Base-by-base conservation (phyloP, 2,329 filamentous ascomycete genomes). In the Calonectria fujianensis region DNA sequence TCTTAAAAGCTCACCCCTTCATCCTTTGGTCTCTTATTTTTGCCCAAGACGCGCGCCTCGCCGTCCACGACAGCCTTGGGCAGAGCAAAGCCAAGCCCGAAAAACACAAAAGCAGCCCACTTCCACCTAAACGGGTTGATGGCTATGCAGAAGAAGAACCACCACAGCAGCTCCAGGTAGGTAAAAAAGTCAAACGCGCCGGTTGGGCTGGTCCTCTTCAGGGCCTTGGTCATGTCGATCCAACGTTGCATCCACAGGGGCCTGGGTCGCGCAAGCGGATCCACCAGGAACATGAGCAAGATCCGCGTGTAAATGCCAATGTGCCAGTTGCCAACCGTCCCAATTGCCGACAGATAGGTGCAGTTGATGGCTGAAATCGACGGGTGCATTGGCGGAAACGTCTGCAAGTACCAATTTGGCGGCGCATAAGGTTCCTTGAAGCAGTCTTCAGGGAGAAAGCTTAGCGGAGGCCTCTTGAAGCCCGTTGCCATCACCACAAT, bases 41-140 rank as follows among this genome's bases (percentile, higher is more conserved):
- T 74, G 1, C 78, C 77, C 0, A 74, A 85, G 9, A 94, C 76
- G 74, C 83, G 86, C 78, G 93, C 90, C 85, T 97, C 95, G 20
- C 90, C 86, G 77, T 90, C 86, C 0, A 96, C 92, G 32, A 97
- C 87, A 18, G 86, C 87, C 83, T 90, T 88, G 0, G 95, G 95
- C 61, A 97, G 82, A 27, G 87, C 87, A 54, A 90, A 88, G 0
- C 94, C 94, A 37, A 96, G 83, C 0, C 95, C 95, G 74, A 94
- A 94, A 80, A 97, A 93, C 20, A 97, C 94, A 82, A 97, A 97
- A 0, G 93, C 82, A 0, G 93, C 94, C 95, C 95, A 97, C 87
- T 97, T 97, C 95, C 95, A 97, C 11, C 95, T 88, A 84, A 97
- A 97, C 0, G 95, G 95, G 82, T 97, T 97, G 80, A 97, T 90